Percentiles rank a stretch among this genome's conserved stretches.
Evolutionary conservation across 2,329 filamentous ascomycete genomes (phyloP).

Genomic region (Scytalidium sp.): DNA sequence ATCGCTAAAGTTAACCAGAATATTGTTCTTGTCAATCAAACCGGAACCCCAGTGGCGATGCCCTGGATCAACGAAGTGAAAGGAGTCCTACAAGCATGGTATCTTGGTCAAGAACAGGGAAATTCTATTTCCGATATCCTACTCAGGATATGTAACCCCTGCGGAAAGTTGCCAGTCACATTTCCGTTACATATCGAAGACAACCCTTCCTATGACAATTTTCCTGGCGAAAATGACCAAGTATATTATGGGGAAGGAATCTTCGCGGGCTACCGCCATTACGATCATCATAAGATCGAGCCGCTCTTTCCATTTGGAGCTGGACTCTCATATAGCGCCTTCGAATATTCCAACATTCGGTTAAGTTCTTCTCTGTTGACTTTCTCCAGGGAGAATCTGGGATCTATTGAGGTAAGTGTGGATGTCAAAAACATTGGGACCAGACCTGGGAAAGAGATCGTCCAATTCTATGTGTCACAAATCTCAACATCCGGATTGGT

Average conservation of each 20-base stretch:
- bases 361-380: not conserved
- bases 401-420: slow-evolving; percentile 37
- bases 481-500: not conserved
- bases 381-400: not conserved
- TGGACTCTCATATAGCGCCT: slow-evolving; percentile 60
- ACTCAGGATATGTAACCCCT: slow-evolving; percentile 28
- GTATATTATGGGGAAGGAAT: slow-evolving; percentile 62
- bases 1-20: slow-evolving; percentile 39
- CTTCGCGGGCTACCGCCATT: slow-evolving; percentile 62
- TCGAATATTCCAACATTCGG: slow-evolving; percentile 26
- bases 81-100: slow-evolving; percentile 45
- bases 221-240: slow-evolving; percentile 55
- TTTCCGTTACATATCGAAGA: slow-evolving; percentile 5
- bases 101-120: slow-evolving; percentile 62
- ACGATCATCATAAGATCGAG: slow-evolving; percentile 51
- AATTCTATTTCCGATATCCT: slow-evolving; percentile 62
- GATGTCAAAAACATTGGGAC: slow-evolving; percentile 55
- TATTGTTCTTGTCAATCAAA: slow-evolving; percentile 4
- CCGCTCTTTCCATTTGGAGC: slow-evolving; percentile 62
- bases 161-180: slow-evolving; percentile 12
- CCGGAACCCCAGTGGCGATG: not conserved
- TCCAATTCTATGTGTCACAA: slow-evolving; percentile 50
- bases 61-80: slow-evolving; percentile 6
- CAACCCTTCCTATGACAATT: slow-evolving; percentile 6
- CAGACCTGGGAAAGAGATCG: slow-evolving; percentile 43